phyloP scores from a whole-genome alignment of 1,284 basidiomycete genomes.

The Leucoagaricus sp. region DNA sequence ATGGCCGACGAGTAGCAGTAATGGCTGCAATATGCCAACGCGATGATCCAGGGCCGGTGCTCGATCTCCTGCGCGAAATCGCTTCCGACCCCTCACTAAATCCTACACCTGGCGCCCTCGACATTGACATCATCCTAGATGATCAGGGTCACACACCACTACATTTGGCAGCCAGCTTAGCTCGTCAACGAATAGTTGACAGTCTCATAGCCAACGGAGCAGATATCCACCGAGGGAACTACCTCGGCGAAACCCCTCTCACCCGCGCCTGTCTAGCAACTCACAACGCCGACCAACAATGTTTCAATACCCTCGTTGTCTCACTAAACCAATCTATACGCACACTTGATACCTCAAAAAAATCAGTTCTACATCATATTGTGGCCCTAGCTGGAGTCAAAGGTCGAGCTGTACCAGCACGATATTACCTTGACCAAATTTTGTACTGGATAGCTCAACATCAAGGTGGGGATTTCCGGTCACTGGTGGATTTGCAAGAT shows the following conservation, averaged over 20 bases:
- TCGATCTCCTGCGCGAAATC: slow-evolving; percentile 67
- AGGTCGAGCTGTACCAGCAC: slow-evolving; percentile 81
- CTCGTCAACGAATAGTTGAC: slow-evolving; percentile 65
- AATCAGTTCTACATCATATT: slow-evolving; percentile 94
- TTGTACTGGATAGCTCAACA: slow-evolving; percentile 82
- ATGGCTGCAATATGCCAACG: slow-evolving; percentile 64
- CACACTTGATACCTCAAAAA: slow-evolving; percentile 89
- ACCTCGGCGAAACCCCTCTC: slow-evolving; percentile 92
- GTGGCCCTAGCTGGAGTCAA: slow-evolving; percentile 90
- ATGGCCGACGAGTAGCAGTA: slow-evolving; percentile 59
- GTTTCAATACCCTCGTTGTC: slow-evolving; percentile 71
- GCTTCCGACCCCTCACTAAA: slow-evolving; percentile 45
- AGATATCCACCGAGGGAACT: slow-evolving; percentile 89
- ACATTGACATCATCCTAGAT: slow-evolving; percentile 85
- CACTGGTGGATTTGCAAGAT: slow-evolving; percentile 91
- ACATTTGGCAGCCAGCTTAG: slow-evolving; percentile 91
- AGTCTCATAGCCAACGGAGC: slow-evolving; percentile 76
- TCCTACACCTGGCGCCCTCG: slow-evolving; percentile 39
- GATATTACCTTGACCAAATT: slow-evolving; percentile 92
- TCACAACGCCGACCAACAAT: slow-evolving; percentile 81
- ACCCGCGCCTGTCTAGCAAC: slow-evolving; percentile 92
- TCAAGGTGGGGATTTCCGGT: slow-evolving; percentile 73
- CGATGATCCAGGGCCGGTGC: slow-evolving; percentile 63
- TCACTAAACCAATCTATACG: slow-evolving; percentile 75
- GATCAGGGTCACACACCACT: slow-evolving; percentile 95